phyloP scores from a whole-genome alignment of 1,284 basidiomycete genomes.

The Pterula multifida region DNA sequence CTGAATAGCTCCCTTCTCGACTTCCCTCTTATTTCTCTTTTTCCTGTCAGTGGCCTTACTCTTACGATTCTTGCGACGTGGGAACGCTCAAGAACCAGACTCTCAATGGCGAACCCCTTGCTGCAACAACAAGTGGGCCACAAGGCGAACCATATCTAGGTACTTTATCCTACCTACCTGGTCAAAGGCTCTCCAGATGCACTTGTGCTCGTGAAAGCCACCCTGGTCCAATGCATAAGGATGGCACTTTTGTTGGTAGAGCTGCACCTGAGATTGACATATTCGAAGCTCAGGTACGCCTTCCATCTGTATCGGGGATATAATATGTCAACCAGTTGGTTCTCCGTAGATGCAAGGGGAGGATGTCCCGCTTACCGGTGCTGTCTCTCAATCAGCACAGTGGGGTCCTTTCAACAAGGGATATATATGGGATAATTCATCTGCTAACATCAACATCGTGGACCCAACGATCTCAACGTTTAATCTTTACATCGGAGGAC shows the following conservation, averaged over 20 bases:
- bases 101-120: conserved; percentile 1
- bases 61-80: conserved; percentile 41
- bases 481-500: conserved; percentile 20
- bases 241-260: conserved; percentile 41
- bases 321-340: not conserved
- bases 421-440: not conserved
- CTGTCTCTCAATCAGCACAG: conserved; percentile 21
- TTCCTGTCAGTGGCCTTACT: conserved; percentile 35
- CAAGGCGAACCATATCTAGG: conserved; percentile 5
- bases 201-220: conserved; percentile 42
- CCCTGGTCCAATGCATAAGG: conserved; percentile 38
- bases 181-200: conserved; percentile 36
- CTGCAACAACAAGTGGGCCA: conserved; percentile 2
- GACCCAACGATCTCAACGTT: conserved; percentile 14
- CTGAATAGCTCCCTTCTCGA: not conserved
- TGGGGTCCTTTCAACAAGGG: conserved; percentile 23
- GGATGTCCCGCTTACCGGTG: not conserved
- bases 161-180: conserved; percentile 34
- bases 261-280: conserved; percentile 40
- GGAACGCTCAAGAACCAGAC: conserved; percentile 33
- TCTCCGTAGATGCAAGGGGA: not conserved
- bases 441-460: conserved; percentile 16
- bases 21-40: not conserved
- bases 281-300: conserved; percentile 14
- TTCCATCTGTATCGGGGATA: not conserved